phyloP scores from a whole-genome alignment of 495 filamentous ascomycete genomes.

The Neurospora sp. region DNA sequence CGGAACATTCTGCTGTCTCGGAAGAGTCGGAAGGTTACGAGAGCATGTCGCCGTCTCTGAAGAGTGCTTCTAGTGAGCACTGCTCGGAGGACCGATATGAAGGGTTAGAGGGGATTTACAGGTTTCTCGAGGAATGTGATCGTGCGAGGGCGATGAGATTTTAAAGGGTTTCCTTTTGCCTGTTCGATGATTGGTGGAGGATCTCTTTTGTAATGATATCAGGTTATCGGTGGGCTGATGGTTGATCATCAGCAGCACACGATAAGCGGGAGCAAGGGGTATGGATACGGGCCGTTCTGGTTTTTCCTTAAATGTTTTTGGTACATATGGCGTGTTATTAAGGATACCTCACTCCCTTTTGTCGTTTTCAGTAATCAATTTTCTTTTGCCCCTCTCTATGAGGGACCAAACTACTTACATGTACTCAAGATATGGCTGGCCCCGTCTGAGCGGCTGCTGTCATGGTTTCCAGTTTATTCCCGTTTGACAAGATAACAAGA shows the following conservation, averaged over 20 bases:
- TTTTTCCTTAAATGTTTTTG: background rate
- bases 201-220: background rate
- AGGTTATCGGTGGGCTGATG: background rate
- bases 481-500: background rate
- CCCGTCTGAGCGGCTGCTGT: background rate
- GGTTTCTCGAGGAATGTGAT: conserved; percentile 82
- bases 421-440: background rate
- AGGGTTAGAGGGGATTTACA: conserved; percentile 75
- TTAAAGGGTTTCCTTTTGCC: background rate
- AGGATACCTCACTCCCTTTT: conserved; percentile 4
- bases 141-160: conserved; percentile 31
- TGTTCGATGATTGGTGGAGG: background rate
- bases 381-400: background rate
- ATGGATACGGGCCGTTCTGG: background rate
- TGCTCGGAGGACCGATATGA: conserved; percentile 53
- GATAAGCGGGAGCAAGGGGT: background rate
- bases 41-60: conserved; percentile 35
- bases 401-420: conserved; percentile 1
- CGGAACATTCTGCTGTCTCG: conserved; percentile 12
- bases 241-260: background rate
- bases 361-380: background rate
- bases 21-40: conserved; percentile 35
- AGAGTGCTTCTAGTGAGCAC: conserved; percentile 30
- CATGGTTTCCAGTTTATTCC: background rate
- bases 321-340: background rate